Base-by-base conservation (phyloP, 179 eudicot genomes). In the Pouteria campechiana region DNA sequence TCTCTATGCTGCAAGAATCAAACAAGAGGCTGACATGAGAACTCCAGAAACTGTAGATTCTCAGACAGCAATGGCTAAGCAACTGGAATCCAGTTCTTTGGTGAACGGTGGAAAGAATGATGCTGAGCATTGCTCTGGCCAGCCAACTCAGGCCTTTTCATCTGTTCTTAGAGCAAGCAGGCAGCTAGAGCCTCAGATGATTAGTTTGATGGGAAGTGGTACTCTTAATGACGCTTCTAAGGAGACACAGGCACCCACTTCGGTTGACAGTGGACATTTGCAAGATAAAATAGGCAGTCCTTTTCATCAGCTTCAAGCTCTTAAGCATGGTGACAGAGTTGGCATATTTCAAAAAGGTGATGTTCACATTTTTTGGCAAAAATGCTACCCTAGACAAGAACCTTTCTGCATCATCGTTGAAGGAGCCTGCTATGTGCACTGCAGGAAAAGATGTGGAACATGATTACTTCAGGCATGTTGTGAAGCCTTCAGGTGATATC, bases 141-240 rank as follows among this genome's bases (percentile, higher is more conserved):
- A 63, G 42, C 35, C 50, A 39, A 22, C 55, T 35, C 55, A 42
- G 37, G 63, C 48, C 21, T 56, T 41, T 18, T 44, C 73, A 32
- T 37, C 42, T 54, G 52, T 46, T 35, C 25, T 64, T 65, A 65
- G 74, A 46, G 9, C 55, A 60, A 57, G 41, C 61, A 71, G 56
- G 69, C 73, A 60, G 61, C 55, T 60, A 61, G 77, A 42, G 58
- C 66, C 74, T 54, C 94, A 83, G 46, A 52, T 60, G 58, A 47
- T 46, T 51, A 47, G 75, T 37, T 65, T 75, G 77, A 40, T 58
- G 40, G 75, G 71, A 50, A 36, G 25, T 58, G 69, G 64, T 36
- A 55, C 32, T 52, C 60, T 51, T 22, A 57, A 43, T 46, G 76
- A 73, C 34, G 38, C 54, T 51, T 55, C 64, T 21, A 71, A 61